A percentile compares a stretch with the other conserved stretches of the same genome.
These are phyloP conservation scores for Penicillium nucicola DNA, from an alignment of 495 filamentous ascomycete genomes.

Conservation along the genomic window DNA sequence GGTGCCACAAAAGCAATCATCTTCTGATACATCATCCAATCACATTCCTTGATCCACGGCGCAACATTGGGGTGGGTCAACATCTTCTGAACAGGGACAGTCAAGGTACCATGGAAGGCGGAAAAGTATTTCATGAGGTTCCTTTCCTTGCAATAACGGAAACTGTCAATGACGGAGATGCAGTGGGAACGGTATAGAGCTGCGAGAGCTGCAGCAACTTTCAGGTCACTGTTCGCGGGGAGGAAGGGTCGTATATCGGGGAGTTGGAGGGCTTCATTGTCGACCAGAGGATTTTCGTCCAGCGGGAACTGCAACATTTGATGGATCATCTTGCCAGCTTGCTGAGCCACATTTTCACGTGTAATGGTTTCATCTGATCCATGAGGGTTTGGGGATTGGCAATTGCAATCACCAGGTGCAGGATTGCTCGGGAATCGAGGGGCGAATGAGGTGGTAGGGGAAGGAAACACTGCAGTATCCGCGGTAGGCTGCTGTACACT, in stretches of 20 bases:
- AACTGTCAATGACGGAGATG: constrained; percentile 89
- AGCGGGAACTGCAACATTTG: constrained; percentile 66
- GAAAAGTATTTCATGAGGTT: constrained; percentile 93
- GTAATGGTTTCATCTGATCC: constrained; percentile 29
- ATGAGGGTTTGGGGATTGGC: constrained; percentile 18
- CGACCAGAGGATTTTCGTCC: constrained; percentile 47
- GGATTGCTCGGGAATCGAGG: constrained; percentile 27
- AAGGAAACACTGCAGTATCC: constrained; percentile 69
- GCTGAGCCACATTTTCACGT: constrained; percentile 39
- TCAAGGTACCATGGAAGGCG: constrained; percentile 92
- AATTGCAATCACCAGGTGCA: constrained; percentile 25
- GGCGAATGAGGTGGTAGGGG: constrained; percentile 46
- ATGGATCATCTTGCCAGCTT: constrained; percentile 54
- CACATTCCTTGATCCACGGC: constrained; percentile 91
- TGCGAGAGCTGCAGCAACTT: constrained; percentile 74
- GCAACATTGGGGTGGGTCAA: constrained; percentile 77
- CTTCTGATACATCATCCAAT: constrained; percentile 92
- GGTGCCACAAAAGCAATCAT: constrained; percentile 88
- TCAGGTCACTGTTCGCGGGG: constrained; percentile 70
- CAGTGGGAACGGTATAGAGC: constrained; percentile 92
- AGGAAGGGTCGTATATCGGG: constrained; percentile 76
- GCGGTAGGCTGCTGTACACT: constrained; percentile 51
- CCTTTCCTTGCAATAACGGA: constrained; percentile 92
- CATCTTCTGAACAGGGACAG: constrained; percentile 94
- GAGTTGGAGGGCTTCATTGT: constrained; percentile 67